A percentile compares a stretch with the other conserved stretches of the same genome.
These are phyloP conservation scores for Moricandia moricandioides DNA, from an alignment of 345 rosid genomes.

Conservation along the genomic window DNA sequence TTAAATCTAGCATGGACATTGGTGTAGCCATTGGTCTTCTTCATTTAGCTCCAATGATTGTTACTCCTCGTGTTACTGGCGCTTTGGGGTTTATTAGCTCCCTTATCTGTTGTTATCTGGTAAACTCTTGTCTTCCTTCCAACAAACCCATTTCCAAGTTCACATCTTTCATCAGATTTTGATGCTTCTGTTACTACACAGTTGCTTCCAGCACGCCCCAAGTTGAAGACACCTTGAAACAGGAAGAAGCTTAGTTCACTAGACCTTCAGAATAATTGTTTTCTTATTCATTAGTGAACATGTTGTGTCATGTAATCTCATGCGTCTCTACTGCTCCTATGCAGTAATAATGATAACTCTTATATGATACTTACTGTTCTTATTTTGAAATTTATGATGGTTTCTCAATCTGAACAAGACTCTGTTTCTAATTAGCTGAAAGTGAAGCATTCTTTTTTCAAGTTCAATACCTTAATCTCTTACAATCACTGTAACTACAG, in stretches of 20 bases:
- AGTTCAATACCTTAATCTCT: background rate
- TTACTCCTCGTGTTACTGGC: constrained; percentile 91
- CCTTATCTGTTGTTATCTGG: constrained; percentile 97
- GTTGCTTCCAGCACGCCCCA: constrained; percentile 34
- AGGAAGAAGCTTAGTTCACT: constrained; percentile 16
- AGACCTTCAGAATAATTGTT: constrained; percentile 22
- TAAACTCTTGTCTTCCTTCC: constrained; percentile 27
- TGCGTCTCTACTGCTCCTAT: background rate
- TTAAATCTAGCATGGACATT: constrained; percentile 81
- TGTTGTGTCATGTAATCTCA: background rate
- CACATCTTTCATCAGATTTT: background rate
- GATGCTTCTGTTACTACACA: constrained; percentile 5
- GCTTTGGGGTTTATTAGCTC: constrained; percentile 77
- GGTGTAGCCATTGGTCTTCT: constrained; percentile 89
- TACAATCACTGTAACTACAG: constrained; percentile 29
- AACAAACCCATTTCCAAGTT: background rate
- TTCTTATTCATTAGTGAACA: constrained; percentile 15
- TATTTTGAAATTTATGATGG: too few relatives aligned
- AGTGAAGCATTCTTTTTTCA: background rate
- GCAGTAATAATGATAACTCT: background rate
- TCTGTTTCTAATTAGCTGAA: background rate
- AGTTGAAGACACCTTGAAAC: constrained; percentile 34
- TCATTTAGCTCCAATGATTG: constrained; percentile 79
- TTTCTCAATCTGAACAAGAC: background rate
- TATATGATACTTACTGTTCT: background rate